Evolutionary conservation across 176 grass and related monocot genomes (phyloP).

Genomic region (Urochloa ruziziensis): DNA sequence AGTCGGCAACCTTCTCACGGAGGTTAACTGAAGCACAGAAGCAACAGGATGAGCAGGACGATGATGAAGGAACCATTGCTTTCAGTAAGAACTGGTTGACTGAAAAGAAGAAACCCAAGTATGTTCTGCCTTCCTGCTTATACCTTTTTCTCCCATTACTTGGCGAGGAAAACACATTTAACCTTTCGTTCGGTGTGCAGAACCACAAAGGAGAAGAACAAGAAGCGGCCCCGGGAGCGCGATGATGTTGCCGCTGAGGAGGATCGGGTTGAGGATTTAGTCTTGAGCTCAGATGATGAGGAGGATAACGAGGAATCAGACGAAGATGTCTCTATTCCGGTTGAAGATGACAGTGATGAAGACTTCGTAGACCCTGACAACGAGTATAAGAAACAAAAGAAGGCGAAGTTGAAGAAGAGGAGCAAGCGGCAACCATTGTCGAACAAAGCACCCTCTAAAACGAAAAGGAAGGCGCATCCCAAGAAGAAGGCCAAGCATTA

Average conservation of each 20-base stretch:
- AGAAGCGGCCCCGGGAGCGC: conserved; percentile 51
- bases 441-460: conserved; percentile 25
- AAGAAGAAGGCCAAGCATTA: conserved; percentile 64
- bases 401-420: conserved; percentile 38
- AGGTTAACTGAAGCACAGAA: conserved; percentile 59
- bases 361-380: conserved; percentile 39
- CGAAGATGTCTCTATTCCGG: conserved; percentile 27
- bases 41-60: conserved; percentile 51
- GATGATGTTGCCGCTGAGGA: conserved; percentile 50
- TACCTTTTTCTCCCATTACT: not conserved
- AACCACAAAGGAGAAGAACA: conserved; percentile 53
- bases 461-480: conserved; percentile 42
- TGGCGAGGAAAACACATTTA: conserved; percentile 7
- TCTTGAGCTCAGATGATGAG: conserved; percentile 85
- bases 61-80: conserved; percentile 57
- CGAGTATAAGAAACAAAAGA: conserved; percentile 48
- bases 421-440: conserved; percentile 23
- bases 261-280: conserved; percentile 79
- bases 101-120: conserved; percentile 90
- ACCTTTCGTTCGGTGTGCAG: conserved; percentile 19
- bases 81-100: conserved; percentile 73
- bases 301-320: not conserved
- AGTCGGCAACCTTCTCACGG: conserved; percentile 63
- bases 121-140: not conserved
- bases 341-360: conserved; percentile 57